These are phyloP conservation scores for Cercospora beticola DNA, from an alignment of 2,329 filamentous ascomycete species.

Conservation along the genomic window DNA sequence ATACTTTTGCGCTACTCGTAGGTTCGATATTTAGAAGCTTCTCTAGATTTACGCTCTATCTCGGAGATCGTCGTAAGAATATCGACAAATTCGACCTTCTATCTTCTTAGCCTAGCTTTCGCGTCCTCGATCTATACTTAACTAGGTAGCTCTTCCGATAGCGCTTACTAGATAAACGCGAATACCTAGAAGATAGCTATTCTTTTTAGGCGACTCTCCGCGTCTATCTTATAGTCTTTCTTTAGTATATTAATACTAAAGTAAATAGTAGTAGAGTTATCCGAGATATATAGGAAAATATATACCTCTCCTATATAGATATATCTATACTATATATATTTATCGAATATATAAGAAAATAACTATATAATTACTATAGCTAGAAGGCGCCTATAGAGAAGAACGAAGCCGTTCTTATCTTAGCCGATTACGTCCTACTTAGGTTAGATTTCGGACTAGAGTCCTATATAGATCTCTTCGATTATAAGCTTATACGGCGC, in stretches of 20 bases:
- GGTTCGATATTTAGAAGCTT: conserved; percentile 3
- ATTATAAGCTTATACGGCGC: neutral
- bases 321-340: conserved; percentile 14
- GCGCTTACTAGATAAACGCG: conserved; percentile 11
- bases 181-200: conserved; percentile 15
- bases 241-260: neutral
- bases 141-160: neutral
- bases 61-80: conserved; percentile 5
- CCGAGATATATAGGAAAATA: conserved; percentile 14
- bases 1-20: conserved; percentile 2
- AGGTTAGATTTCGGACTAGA: neutral
- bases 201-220: conserved; percentile 4
- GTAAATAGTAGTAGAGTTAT: conserved; percentile 5
- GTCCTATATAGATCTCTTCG: neutral
- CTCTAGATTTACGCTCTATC: neutral
- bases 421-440: conserved; percentile 16
- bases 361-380: conserved; percentile 17
- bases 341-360: conserved; percentile 20
- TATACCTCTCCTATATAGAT: conserved; percentile 16
- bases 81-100: conserved; percentile 11
- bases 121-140: conserved; percentile 4
- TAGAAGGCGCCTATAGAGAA: conserved; percentile 12
- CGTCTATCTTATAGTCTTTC: neutral
- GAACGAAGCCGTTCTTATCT: conserved; percentile 3
- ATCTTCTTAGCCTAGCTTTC: conserved; percentile 1